Evolutionary conservation across 2,329 filamentous ascomycete genomes (phyloP), one percentile per base, ranked within the genome.

Genomic region (Epichloe festucae): DNA sequence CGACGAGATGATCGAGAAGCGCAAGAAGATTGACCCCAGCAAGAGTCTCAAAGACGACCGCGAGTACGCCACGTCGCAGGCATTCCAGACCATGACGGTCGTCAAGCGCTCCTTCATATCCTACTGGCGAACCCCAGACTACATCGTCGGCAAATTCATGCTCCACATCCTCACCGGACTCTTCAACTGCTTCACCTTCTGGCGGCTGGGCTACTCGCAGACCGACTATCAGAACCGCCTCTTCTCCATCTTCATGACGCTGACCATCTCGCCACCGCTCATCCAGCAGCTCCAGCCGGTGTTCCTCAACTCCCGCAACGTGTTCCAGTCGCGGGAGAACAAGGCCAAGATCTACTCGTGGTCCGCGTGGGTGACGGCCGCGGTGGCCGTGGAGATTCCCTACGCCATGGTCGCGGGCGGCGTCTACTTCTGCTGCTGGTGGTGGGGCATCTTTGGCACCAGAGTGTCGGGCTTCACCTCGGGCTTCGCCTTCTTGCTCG

Each of bases 271-370:
- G 1, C 85, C 85, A 0, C 83, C 84, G 0, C 70, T 90, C 1
- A 86, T 90, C 53, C 84, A 89, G 59, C 85, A 90, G 58, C 72
- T 90, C 0, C 84, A 90, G 60, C 87, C 87, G 0, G 77, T 79
- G 5, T 89, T 85, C 62, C 69, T 89, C 49, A 71, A 77, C 53
- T 77, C 80, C 44, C 75, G 85, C 4, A 73, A 77, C 35, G 73
- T 91, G 27, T 93, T 87, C 67, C 70, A 84, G 62, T 79, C 76
- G 2, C 77, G 87, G 5, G 87, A 93, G 64, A 77, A 81, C 47
- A 86, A 79, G n/a, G 79, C 84, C 15, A 89, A 89, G 64, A 88
- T 89, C 27, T 93, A 91, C 67, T 82, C 79, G 2, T 89, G 86
- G 85, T 67, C 77, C 14, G 83, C 85, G 0, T 87, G 85, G 66